Evolutionary conservation across 768 basidiomycete genomes (phyloP).

Genomic region (Candolleomyces aberdarensis): DNA sequence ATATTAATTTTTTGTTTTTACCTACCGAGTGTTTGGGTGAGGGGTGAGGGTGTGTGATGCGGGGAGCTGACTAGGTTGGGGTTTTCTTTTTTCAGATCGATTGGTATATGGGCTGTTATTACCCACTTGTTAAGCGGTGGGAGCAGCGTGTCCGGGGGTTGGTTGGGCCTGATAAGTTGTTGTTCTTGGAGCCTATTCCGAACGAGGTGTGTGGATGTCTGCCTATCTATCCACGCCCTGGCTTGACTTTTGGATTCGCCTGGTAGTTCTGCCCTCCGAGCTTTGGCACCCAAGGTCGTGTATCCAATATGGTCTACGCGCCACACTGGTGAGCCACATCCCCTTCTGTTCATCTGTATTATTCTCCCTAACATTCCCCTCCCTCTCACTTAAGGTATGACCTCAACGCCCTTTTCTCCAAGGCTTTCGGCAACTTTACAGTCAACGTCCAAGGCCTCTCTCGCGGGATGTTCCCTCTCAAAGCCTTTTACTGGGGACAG

Average conservation of each 20-base stretch:
- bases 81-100: constrained; percentile 52
- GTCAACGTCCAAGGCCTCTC: constrained; percentile 94
- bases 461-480: constrained; percentile 78
- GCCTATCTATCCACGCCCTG: too few species aligned
- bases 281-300: constrained; percentile 62
- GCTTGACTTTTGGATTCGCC: too few species aligned
- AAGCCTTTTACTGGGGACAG: constrained; percentile 87
- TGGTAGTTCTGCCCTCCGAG: constrained; percentile 79
- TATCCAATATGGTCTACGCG: constrained; percentile 31
- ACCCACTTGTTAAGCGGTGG: constrained; percentile 72
- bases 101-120: constrained; percentile 87
- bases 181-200: constrained; percentile 85
- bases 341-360: background rate
- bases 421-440: constrained; percentile 79
- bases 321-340: constrained; percentile 30
- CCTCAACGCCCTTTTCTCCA: constrained; percentile 81
- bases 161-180: constrained; percentile 50
- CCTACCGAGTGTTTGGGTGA: too few species aligned
- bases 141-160: constrained; percentile 51
- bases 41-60: background rate
- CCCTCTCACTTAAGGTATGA: constrained; percentile 67
- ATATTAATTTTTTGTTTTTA: background rate
- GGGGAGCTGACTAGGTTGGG: background rate
- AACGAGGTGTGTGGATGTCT: constrained; percentile 65
- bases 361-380: background rate